phyloP scores from a whole-genome alignment of 192 early-diverging fungal genomes.

The Backusella psychrophila region DNA sequence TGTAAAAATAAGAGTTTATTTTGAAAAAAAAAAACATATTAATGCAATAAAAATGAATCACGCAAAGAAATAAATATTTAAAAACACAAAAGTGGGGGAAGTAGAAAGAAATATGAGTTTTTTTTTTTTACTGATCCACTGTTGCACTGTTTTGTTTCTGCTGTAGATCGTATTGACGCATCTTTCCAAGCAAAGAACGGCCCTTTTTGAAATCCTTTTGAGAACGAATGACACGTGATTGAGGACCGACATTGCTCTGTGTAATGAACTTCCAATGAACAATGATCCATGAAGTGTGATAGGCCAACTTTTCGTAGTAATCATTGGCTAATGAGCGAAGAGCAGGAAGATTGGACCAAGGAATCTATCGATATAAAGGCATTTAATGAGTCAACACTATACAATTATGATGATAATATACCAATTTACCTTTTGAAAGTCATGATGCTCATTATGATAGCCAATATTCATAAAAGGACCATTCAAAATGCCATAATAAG shows the following conservation, averaged over 20 bases:
- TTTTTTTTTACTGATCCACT: background rate
- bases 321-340: conserved; percentile 80
- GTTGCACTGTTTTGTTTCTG: background rate
- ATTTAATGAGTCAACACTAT: no score
- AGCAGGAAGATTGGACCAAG: conserved; percentile 84
- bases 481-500: conserved; percentile 94
- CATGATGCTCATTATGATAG: conserved; percentile 98
- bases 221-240: conserved; percentile 74
- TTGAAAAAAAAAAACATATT: background rate
- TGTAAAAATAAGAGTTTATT: background rate
- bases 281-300: conserved; percentile 84
- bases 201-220: conserved; percentile 72
- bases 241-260: conserved; percentile 70
- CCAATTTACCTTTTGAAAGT: conserved; percentile 66
- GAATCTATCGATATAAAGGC: conserved; percentile 42
- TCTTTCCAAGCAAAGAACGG: conserved; percentile 58
- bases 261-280: conserved; percentile 85
- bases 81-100: background rate
- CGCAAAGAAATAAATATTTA: background rate
- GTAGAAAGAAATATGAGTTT: background rate
- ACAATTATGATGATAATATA: background rate
- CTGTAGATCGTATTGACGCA: conserved; percentile 21
- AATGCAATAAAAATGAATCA: background rate
- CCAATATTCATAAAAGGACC: conserved; percentile 91
- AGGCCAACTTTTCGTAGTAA: conserved; percentile 84